Percentiles rank a stretch among this genome's conserved stretches.
phyloP scores from a whole-genome alignment of 2,329 filamentous ascomycete species.

The Colletotrichum sp. region DNA sequence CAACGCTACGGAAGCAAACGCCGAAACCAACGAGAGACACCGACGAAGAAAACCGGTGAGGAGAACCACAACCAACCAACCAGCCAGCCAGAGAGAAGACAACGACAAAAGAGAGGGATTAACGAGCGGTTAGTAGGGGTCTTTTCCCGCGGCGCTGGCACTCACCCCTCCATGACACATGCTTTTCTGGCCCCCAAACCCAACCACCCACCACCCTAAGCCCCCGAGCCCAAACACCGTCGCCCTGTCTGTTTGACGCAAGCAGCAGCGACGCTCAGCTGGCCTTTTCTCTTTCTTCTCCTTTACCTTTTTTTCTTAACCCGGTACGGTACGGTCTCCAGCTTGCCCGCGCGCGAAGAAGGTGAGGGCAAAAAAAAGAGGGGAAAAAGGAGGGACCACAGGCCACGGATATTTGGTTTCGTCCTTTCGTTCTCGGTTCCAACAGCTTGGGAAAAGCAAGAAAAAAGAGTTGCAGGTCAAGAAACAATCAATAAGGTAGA shows the following conservation, averaged over 20 bases:
- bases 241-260: background rate
- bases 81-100: background rate
- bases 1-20: background rate
- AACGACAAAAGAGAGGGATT: background rate
- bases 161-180: background rate
- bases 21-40: background rate
- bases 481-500: background rate
- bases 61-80: background rate
- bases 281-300: background rate
- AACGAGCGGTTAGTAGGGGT: background rate
- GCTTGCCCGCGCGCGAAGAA: background rate
- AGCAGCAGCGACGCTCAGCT: background rate
- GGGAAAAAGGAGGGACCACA: background rate
- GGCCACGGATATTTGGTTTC: background rate
- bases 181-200: constrained; percentile 1
- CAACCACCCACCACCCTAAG: background rate
- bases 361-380: background rate
- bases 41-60: background rate
- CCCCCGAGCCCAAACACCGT: background rate
- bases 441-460: background rate
- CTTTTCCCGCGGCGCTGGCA: background rate
- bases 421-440: background rate
- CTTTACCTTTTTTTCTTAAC: background rate
- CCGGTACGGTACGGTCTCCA: background rate
- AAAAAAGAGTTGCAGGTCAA: background rate